Conservation (phyloP, 495 filamentous ascomycete genomes). For the Neurospora sp. region DNA sequence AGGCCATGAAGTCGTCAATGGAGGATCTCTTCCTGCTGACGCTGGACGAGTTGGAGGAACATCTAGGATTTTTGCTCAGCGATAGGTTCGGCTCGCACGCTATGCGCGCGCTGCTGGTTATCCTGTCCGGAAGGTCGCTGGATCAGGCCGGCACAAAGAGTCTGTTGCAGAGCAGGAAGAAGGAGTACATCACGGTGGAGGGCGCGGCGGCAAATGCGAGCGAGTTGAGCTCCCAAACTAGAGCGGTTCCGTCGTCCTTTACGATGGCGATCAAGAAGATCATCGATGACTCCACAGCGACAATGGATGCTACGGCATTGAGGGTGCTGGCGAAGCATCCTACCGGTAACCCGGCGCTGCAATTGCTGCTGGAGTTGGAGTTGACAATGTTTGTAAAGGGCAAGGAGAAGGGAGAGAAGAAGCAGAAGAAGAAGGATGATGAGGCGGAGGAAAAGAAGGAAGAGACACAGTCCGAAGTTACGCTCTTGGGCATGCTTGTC, state of each 20-base stretch:
- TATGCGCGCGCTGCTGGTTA: conserved; percentile 70
- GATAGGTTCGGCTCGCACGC: conserved; percentile 88
- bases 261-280: conserved; percentile 64
- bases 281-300: conserved; percentile 58
- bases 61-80: conserved; percentile 74
- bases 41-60: conserved; percentile 71
- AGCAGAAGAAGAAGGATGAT: conserved; percentile 17
- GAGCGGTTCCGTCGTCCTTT: conserved; percentile 70
- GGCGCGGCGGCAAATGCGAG: conserved; percentile 22
- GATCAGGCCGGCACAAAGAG: conserved; percentile 52
- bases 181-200: conserved; percentile 60
- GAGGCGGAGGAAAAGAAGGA: conserved; percentile 1
- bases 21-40: conserved; percentile 76
- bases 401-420: conserved; percentile 34
- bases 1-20: conserved; percentile 44
- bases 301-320: conserved; percentile 61
- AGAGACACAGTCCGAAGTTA: neutral
- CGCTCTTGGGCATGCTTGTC: conserved; percentile 31
- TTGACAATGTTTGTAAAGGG: conserved; percentile 54
- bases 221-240: conserved; percentile 27
- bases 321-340: conserved; percentile 76
- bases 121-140: conserved; percentile 74
- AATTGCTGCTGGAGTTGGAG: conserved; percentile 78
- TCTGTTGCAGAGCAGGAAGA: conserved; percentile 76
- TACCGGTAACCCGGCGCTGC: conserved; percentile 80